Evolutionary conservation across 129 eudicot species (phyloP), one percentile per base, ranked within the genome.

Genomic region (Escallonia rubra): DNA sequence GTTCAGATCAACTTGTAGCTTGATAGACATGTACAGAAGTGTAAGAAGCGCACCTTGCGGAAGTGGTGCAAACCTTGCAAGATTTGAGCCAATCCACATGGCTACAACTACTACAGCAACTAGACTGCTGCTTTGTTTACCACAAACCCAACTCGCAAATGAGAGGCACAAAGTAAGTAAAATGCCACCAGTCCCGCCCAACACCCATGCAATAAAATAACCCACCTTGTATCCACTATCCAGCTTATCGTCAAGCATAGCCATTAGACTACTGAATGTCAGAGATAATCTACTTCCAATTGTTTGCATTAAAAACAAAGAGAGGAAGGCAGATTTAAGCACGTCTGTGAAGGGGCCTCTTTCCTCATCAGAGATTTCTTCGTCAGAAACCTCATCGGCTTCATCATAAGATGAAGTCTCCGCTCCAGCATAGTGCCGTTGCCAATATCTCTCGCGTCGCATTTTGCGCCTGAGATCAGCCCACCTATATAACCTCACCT

Each of bases 21-120:
- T 91, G 10, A 88, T 71, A 44, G 96, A 88, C 96, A 86, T 88
- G 71, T 91, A 86, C 7, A 91, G 51, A n/a, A 91, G 94, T 10
- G 98, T 74, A 63, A 91, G 91, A 70, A 91, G 87, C 8, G 96
- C 96, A 65, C 98, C 98, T 77, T 91, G 98, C 3, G 96, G 97
- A 76, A 87, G 56, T 59, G 96, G 96, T 57, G 80, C 91, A 57
- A 75, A 73, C 57, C 91, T 78, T 52, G 90, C 88, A 47, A 91
- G 70, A 79, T 73, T 83, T 42, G 95, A 81, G 43, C 95, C 87
- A 43, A 88, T 78, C 96, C 96, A 91, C 90, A 91, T 75, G 57
- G 91, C 91, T 6, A 79, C 78, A 12, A 86, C 85, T 64, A 80
- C 89, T 3, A 88, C 12, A 39, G 85, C 80, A 63, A 86, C 96